Evolutionary conservation across 108 stramenopile species (phyloP).

Genomic region (Heterococcus sp.): DNA sequence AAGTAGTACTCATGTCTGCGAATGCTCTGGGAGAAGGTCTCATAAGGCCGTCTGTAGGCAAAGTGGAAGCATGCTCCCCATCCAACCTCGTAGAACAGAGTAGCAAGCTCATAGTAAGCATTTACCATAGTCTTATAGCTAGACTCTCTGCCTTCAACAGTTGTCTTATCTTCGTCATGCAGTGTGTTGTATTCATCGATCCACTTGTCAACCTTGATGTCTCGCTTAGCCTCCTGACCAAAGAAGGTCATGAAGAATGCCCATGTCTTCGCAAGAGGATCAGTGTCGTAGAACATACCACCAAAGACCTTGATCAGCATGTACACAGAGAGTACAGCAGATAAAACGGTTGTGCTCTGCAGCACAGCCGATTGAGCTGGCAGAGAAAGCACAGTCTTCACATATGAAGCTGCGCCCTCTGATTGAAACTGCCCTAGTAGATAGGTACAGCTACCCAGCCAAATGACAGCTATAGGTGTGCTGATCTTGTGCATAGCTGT

Average conservation of each 20-base stretch:
- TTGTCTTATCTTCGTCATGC: slow-evolving; percentile 39
- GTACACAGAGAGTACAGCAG: too few relatives aligned
- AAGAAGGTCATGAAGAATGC: slow-evolving; percentile 19
- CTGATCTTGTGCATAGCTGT: too few relatives aligned
- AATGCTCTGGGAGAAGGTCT: slow-evolving; percentile 51
- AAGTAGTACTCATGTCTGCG: slow-evolving; percentile 60
- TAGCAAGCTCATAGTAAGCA: slow-evolving; percentile 62
- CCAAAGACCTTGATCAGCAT: background rate
- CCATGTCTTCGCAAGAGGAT: slow-evolving; percentile 23
- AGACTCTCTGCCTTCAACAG: slow-evolving; percentile 14
- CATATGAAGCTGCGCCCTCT: too few relatives aligned
- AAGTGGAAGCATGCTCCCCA: slow-evolving; percentile 61
- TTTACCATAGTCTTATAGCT: slow-evolving; percentile 50
- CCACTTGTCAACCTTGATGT: slow-evolving; percentile 50
- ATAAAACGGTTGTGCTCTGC: too few relatives aligned
- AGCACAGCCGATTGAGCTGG: too few relatives aligned
- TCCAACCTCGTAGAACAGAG: slow-evolving; percentile 62
- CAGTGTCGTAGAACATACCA: slow-evolving; percentile 15
- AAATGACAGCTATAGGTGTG: background rate
- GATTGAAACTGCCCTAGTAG: too few relatives aligned
- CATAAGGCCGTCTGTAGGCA: slow-evolving; percentile 39
- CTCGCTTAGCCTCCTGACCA: slow-evolving; percentile 30
- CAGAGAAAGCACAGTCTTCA: too few relatives aligned
- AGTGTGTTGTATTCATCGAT: slow-evolving; percentile 59
- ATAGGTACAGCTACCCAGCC: background rate